Base-by-base conservation (phyloP, 176 grass and related monocot species). In the Oryza brachyantha region DNA sequence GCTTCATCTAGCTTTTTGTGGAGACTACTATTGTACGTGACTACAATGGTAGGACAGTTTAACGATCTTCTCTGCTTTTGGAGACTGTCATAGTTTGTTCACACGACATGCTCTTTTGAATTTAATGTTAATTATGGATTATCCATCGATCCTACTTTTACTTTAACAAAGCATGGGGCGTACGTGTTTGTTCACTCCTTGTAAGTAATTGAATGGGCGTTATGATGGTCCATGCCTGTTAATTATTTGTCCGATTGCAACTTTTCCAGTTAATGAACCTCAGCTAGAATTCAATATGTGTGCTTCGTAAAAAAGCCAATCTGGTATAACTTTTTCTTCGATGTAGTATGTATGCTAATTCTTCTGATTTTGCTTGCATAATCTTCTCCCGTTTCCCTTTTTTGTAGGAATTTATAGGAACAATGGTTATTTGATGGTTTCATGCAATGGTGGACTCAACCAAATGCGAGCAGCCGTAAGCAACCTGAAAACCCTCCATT, bases 361-460 rank as follows among this genome's bases (percentile, higher is more conserved):
- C 28, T 43, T 32, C 19, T 46, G 61, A 26, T 7, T 24, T 88
- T 25, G 14, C 52, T 10, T 57, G 2, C 2, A 61, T 78, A 66
- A 73, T 46, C 8, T 52, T 60, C 21, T 74, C 28, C 29, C 31
- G 12, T 46, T 31, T 68, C 19, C 17, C 13, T 80, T 74, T 50
- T 77, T 81, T 25, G 48, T 80, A 98, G 90, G 94, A 86, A 78
- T 88, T 58, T 91, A 94, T 66, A 81, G 52, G 39, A 94, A 74
- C 67, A 94, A 94, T 79, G 88, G 92, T 37, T 94, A 89, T 78
- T 73, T 94, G 40, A 94, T 91, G 83, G 86, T 94, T 70, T 94
- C 91, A 48, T 90, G 88, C 85, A 93, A 93, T 80, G 91, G 91
- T 64, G 91, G 91, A 50, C 92, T 94, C 75, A 94, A 94, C 83